Evolutionary conservation across 306 rosid genomes (phyloP), one percentile per base, ranked within the genome.

Genomic region (Argentina anserina): DNA sequence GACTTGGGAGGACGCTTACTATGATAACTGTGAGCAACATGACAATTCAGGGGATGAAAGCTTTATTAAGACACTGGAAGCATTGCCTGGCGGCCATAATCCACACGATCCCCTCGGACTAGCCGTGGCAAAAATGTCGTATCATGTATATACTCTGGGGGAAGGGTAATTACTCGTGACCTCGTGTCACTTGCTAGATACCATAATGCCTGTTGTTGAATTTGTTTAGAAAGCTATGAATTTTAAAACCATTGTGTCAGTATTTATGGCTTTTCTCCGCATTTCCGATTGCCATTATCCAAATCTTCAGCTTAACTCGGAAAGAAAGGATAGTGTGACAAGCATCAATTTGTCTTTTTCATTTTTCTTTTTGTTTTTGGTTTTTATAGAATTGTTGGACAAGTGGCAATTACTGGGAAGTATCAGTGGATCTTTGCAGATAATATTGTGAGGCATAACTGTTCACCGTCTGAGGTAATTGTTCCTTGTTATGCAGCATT

Each of bases 1-100:
- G 84, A 95, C 97, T 67, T 95, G 90, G 90, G 97, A 92, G 82
- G 96, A 95, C 37, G 97, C 87, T 69, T 95, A 90, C 86, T 95
- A 82, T 82, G 91, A 84, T 84, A 88, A 82, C 74, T 81, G 79
- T 55, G 85, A 82, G 73, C 80, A 83, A 69, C 67, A 81, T 66
- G 80, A 86, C 65, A 47, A 84, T 36, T 80, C 87, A 8, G 86
- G 71, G 78, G 83, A 70, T 76, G 72, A 80, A 69, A 66, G 77
- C 82, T 70, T 76, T 80, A 88, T 75, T 66, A 86, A 81, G 79
- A 79, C 84, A 62, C 61, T 73, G 72, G 90, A 86, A 39, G 86
- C 70, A 78, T 81, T 80, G 64, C 84, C 70, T 11, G 85, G 79
- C 73, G 87, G 88, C 53, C 79, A 77, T 47, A 83, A 82, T 82